Conservation (phyloP, 1,284 basidiomycete species). For the Exobasidium rhododendri region DNA sequence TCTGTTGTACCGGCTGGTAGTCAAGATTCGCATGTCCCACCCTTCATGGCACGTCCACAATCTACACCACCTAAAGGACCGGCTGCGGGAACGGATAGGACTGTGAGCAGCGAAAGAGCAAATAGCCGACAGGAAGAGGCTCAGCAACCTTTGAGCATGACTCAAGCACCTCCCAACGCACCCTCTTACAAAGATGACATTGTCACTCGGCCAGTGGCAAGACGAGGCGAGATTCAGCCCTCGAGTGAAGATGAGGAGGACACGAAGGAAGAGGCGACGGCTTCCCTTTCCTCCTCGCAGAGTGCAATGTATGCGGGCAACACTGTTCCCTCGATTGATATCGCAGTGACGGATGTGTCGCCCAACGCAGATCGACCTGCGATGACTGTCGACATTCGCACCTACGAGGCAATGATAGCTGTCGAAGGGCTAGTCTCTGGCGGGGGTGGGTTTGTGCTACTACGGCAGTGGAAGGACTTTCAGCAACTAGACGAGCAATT, state of each 20-base stretch:
- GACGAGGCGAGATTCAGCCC: slow-evolving; percentile 1
- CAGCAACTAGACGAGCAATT: slow-evolving; percentile 43
- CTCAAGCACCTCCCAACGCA: background rate
- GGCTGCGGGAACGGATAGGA: background rate
- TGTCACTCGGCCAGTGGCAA: background rate
- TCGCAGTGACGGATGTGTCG: slow-evolving; percentile 45
- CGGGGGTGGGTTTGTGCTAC: slow-evolving; percentile 43
- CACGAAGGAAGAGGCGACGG: background rate
- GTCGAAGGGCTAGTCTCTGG: slow-evolving; percentile 32
- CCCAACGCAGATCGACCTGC: slow-evolving; percentile 30
- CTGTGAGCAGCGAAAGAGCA: background rate
- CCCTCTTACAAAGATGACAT: background rate
- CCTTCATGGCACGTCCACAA: background rate
- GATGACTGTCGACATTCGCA: slow-evolving; percentile 31
- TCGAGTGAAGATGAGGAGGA: slow-evolving; percentile 13
- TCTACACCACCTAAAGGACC: background rate
- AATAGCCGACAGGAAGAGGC: background rate
- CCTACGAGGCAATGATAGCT: slow-evolving; percentile 46
- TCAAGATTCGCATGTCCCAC: background rate
- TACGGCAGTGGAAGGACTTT: slow-evolving; percentile 47
- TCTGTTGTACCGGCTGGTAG: background rate
- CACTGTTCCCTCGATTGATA: background rate
- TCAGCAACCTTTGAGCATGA: background rate
- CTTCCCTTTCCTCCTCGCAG: background rate
- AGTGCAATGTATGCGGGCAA: background rate